Evolutionary conservation across 257 asterid genomes (phyloP), one percentile per base, ranked within the genome.

Genomic region (Anisodus tanguticus): DNA sequence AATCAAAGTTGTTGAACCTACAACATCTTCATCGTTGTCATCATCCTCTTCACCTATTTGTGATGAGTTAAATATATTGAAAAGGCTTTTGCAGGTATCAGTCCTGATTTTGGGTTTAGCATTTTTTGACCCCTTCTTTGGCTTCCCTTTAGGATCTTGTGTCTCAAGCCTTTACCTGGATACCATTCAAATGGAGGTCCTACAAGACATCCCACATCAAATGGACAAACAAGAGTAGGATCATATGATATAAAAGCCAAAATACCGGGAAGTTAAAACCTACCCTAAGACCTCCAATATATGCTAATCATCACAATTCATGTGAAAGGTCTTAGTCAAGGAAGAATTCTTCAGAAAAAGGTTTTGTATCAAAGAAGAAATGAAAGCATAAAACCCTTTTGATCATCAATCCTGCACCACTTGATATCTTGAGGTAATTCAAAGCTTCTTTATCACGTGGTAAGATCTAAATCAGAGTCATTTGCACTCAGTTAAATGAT

Each of bases 361-460:
- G 95, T 89, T 94, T 94, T 43, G 92, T 8, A 86, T 90, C 92
- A 83, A 94, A 92, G 89, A 85, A 88, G 51, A 88, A 95, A 93
- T 59, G 92, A 97, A 17, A 95, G 95, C 90, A 90, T 94, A 79
- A 92, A 94, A 79, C 97, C 95, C 90, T 90, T 91, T 59, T 93
- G 95, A 76, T 89, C 57, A 82, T 91, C 91, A 85, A 90, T 84
- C 88, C 78, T 90, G 87, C 87, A 85, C 93, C 94, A 94, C 87
- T 92, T 93, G 82, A 94, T 91, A 88, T 94, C 88, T 91, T 91
- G 86, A 95, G 97, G 87, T 84, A 93, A 82, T 87, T 91, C 3
- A 93, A 89, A 90, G 97, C 93, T 85, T 90, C 97, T 87, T 94
- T 97, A 22, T 95, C 97, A 31, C 91, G 93, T 80, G 92, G 95